These are phyloP conservation scores for Seminavis robusta DNA, from an alignment of 108 stramenopile genomes.

Conservation along the genomic window DNA sequence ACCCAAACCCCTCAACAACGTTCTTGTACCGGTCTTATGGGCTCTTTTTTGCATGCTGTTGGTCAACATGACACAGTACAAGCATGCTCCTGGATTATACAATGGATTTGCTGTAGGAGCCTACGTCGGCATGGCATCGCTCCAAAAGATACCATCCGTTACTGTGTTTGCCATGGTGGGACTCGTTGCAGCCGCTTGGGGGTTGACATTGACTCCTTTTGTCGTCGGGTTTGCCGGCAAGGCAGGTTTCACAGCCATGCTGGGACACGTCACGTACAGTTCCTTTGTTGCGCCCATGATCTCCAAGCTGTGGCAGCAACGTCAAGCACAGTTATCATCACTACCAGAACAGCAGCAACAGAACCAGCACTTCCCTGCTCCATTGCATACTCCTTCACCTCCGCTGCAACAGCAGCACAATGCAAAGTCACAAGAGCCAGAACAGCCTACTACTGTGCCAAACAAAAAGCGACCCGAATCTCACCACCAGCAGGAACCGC, in stretches of 20 bases:
- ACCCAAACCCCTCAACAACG: slow-evolving; percentile 42
- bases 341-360: slow-evolving; percentile 6
- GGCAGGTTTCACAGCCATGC: slow-evolving; percentile 48
- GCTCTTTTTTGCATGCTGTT: slow-evolving; percentile 34
- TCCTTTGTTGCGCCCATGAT: slow-evolving; percentile 9
- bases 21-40: slow-evolving; percentile 29
- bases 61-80: slow-evolving; percentile 26
- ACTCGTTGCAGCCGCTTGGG: slow-evolving; percentile 32
- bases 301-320: background rate
- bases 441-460: background rate
- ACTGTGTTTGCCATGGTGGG: slow-evolving; percentile 26
- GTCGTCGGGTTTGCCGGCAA: slow-evolving; percentile 54
- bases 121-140: slow-evolving; percentile 47
- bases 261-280: slow-evolving; percentile 33
- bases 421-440: slow-evolving; percentile 1
- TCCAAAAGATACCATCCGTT: slow-evolving; percentile 43
- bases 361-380: background rate
- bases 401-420: slow-evolving; percentile 9
- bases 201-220: slow-evolving; percentile 37
- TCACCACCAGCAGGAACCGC: background rate
- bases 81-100: slow-evolving; percentile 34
- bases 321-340: background rate
- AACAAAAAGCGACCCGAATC: background rate
- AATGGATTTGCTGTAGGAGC: slow-evolving; percentile 52
- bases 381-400: too few species aligned